Evolutionary conservation across 345 rosid genomes (phyloP).

Genomic region (Euphorbia peplus): DNA sequence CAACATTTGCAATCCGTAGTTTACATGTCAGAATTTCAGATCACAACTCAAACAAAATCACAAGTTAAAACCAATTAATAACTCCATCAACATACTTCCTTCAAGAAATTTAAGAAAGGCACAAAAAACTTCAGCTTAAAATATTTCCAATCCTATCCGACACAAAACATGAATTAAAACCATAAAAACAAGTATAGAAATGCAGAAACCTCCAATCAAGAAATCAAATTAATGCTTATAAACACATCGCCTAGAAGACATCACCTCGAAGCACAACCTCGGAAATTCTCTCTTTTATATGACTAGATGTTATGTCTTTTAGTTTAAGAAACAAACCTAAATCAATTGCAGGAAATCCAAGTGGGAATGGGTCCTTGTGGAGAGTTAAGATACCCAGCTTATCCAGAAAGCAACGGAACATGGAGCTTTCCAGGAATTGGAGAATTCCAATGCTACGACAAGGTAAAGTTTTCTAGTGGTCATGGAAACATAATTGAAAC

Average conservation of each 20-base stretch:
- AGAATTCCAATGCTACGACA: constrained; percentile 97
- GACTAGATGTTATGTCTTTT: neutral
- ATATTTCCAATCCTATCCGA: too few species aligned
- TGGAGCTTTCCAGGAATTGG: constrained; percentile 96
- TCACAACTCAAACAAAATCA: too few species aligned
- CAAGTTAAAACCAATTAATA: too few species aligned
- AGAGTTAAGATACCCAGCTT: constrained; percentile 85
- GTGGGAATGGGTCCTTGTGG: constrained; percentile 99
- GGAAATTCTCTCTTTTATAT: neutral
- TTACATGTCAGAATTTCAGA: too few species aligned
- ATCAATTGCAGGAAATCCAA: constrained; percentile 76
- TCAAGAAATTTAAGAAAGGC: too few species aligned
- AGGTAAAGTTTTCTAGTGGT: constrained; percentile 44
- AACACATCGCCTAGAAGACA: too few species aligned
- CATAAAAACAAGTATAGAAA: neutral
- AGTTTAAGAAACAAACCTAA: constrained; percentile 5
- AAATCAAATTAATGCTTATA: neutral
- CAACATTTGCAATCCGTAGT: too few species aligned
- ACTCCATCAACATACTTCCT: too few species aligned
- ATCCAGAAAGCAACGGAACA: constrained; percentile 92
- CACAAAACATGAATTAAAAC: too few species aligned
- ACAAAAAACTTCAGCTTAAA: too few species aligned
- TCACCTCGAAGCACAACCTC: neutral
- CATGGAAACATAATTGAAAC: neutral
- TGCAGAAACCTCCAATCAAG: neutral